These are phyloP conservation scores for Backusella westeae DNA, from an alignment of 192 early-diverging fungal species.

Conservation along the genomic window DNA sequence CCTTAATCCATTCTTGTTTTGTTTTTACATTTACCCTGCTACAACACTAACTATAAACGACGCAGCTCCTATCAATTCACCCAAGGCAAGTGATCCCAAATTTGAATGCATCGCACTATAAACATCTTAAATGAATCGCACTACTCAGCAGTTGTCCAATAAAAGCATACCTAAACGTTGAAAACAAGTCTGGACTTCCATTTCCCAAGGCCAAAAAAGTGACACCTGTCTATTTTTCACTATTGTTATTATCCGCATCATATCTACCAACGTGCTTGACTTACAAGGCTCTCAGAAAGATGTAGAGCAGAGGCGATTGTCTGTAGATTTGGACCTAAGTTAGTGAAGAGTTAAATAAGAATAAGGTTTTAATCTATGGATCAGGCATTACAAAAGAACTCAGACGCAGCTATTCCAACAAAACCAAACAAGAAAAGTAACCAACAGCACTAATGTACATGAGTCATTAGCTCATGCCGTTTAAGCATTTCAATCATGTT, in stretches of 20 bases:
- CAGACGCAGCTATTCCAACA: constrained; percentile 76
- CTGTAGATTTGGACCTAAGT: constrained; percentile 75
- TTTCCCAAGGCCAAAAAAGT: constrained; percentile 87
- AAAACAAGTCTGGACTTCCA: constrained; percentile 89
- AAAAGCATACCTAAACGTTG: constrained; percentile 65
- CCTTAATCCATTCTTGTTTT: neutral
- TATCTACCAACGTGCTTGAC: neutral
- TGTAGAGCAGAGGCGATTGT: constrained; percentile 70
- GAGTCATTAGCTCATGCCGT: constrained; percentile 4
- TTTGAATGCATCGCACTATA: constrained; percentile 61
- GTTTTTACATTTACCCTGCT: constrained; percentile 24
- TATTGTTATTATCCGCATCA: neutral
- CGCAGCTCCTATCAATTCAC: constrained; percentile 88
- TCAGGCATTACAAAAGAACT: constrained; percentile 66
- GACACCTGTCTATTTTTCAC: constrained; percentile 57
- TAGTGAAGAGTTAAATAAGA: neutral
- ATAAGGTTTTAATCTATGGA: neutral
- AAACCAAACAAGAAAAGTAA: constrained; percentile 71
- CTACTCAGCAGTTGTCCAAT: constrained; percentile 14
- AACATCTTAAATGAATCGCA: neutral
- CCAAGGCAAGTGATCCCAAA: constrained; percentile 78
- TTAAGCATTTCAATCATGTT: neutral
- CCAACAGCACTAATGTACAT: constrained; percentile 52
- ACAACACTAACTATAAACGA: constrained; percentile 42
- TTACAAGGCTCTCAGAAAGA: constrained; percentile 80